Conservation (phyloP, 495 filamentous ascomycete species). For the Hypoxylon trugodes region DNA sequence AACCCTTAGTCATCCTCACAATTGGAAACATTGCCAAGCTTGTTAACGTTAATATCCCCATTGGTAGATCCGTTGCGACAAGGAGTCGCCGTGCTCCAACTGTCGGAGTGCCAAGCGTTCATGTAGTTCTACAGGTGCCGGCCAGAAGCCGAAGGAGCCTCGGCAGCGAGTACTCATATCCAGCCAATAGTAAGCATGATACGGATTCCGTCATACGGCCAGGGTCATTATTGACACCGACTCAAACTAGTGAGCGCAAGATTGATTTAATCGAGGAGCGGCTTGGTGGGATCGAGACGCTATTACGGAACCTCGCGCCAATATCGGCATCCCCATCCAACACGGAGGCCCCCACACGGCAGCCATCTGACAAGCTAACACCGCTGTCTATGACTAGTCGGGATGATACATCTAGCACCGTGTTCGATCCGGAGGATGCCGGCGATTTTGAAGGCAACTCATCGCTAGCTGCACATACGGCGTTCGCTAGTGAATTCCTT, state of each 20-base stretch:
- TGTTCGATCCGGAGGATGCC: slow-evolving; percentile 48
- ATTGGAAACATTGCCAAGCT: not conserved
- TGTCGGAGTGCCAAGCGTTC: slow-evolving; percentile 65
- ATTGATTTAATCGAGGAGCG: slow-evolving; percentile 72
- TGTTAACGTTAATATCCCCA: slow-evolving; percentile 41
- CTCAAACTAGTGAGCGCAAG: slow-evolving; percentile 66
- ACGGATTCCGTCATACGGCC: not conserved
- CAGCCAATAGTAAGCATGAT: slow-evolving; percentile 67
- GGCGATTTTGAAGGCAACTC: slow-evolving; percentile 69
- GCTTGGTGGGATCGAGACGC: slow-evolving; percentile 64
- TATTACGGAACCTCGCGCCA: slow-evolving; percentile 54
- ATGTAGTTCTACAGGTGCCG: slow-evolving; percentile 67
- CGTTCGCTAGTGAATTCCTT: slow-evolving; percentile 69
- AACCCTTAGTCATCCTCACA: slow-evolving; percentile 33
- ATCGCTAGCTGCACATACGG: slow-evolving; percentile 68
- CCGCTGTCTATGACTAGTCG: slow-evolving; percentile 13
- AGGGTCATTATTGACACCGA: not conserved
- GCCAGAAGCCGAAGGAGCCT: slow-evolving; percentile 65
- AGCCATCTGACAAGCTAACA: slow-evolving; percentile 16
- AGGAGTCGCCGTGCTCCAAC: slow-evolving; percentile 70
- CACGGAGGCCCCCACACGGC: slow-evolving; percentile 10
- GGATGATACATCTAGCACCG: slow-evolving; percentile 35
- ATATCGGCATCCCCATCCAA: slow-evolving; percentile 31
- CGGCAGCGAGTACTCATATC: slow-evolving; percentile 72
- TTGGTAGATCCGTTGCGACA: slow-evolving; percentile 71